These are phyloP conservation scores for Oryza glumipatula DNA, from an alignment of 176 grass and related monocot species.

Conservation along the genomic window DNA sequence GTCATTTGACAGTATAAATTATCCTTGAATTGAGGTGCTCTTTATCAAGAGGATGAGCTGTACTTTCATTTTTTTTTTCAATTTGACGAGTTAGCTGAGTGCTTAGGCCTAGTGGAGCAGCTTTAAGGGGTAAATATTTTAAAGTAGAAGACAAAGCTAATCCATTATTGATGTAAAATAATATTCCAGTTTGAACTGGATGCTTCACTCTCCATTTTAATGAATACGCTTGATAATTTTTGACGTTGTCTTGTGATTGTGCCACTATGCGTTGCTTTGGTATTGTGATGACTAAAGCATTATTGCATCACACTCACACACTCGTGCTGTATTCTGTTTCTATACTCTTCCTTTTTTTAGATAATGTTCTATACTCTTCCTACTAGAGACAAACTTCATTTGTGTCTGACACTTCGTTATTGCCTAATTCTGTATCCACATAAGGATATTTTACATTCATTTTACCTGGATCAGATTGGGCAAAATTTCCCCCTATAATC, in stretches of 20 bases:
- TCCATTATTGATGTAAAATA: neutral
- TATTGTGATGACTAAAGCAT: neutral
- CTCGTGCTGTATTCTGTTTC: neutral
- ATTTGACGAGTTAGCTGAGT: neutral
- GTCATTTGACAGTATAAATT: neutral
- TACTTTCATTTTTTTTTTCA: neutral
- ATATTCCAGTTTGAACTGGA: neutral
- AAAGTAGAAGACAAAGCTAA: neutral
- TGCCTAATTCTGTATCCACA: neutral
- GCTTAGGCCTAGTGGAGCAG: neutral
- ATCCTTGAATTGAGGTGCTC: neutral
- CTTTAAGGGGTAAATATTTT: neutral
- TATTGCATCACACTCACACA: neutral
- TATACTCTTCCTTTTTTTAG: neutral
- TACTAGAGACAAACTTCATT: neutral
- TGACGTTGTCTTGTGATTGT: neutral
- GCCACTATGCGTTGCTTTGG: neutral
- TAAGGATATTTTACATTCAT: neutral
- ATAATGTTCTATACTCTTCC: neutral
- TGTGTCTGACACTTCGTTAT: neutral
- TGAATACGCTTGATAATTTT: neutral
- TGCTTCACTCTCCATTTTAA: neutral
- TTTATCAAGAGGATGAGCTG: neutral
- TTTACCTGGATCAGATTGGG: neutral
- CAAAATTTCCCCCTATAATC: constrained; percentile 17